Conservation (phyloP, 2,329 filamentous ascomycete species). For the Pseudocercospora eumusae region DNA sequence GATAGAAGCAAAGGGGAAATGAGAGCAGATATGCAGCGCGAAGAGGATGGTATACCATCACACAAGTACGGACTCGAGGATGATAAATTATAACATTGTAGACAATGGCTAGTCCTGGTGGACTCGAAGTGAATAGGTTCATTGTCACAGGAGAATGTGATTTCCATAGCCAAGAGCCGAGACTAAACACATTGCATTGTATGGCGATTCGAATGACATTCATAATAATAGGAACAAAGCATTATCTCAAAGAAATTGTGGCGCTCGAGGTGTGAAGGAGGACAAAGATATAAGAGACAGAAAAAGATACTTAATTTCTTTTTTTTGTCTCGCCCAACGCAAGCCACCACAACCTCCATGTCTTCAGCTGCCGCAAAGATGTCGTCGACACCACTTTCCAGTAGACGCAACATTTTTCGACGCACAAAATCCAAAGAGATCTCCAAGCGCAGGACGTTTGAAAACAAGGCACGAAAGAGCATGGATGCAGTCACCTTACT, state of each 20-base stretch:
- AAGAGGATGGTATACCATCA: too few species aligned
- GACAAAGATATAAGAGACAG: neutral
- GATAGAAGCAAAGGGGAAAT: too few species aligned
- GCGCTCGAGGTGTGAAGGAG: neutral
- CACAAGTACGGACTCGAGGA: too few species aligned
- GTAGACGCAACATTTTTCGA: neutral
- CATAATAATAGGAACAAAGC: neutral
- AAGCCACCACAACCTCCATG: neutral
- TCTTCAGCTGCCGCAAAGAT: neutral
- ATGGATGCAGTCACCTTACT: conserved; percentile 2
- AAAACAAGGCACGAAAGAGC: neutral
- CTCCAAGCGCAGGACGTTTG: neutral
- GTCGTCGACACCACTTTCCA: neutral
- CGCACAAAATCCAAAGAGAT: neutral
- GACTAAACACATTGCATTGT: neutral
- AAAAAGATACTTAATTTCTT: neutral
- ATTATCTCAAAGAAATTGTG: neutral
- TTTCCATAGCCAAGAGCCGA: neutral
- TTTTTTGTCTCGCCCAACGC: neutral
- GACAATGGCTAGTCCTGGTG: too few species aligned
- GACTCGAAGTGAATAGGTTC: too few species aligned
- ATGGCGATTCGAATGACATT: neutral
- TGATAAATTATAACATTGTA: too few species aligned
- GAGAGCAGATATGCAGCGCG: too few species aligned
- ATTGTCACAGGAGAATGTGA: neutral